A percentile compares a stretch with the other conserved stretches of the same genome.
Conservation (phyloP, 1,139 yeast genomes). For the Suhomyces maxii region DNA sequence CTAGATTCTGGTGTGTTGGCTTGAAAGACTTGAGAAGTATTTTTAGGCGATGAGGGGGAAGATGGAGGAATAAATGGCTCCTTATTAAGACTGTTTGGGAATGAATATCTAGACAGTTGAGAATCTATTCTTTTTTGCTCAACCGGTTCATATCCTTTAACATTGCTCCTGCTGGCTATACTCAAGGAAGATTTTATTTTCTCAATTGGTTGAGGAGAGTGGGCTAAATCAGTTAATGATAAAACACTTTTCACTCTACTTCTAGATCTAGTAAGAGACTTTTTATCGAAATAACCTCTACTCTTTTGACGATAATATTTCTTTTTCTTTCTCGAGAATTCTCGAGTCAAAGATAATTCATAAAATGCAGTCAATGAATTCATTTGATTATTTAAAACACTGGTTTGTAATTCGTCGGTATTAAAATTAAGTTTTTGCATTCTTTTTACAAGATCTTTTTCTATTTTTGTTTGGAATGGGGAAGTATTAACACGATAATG, state of each 20-base stretch:
- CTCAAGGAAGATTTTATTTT: constrained; percentile 42
- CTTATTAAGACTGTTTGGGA: constrained; percentile 2
- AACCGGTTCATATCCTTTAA: constrained; percentile 10
- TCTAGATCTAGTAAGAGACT: constrained; percentile 48
- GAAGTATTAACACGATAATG: constrained; percentile 36
- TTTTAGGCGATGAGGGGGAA: constrained; percentile 7
- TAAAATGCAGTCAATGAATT: constrained; percentile 85
- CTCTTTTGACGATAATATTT: constrained; percentile 35
- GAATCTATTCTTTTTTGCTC: constrained; percentile 15
- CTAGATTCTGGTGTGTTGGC: constrained; percentile 7
- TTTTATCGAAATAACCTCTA: constrained; percentile 41
- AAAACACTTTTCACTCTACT: constrained; percentile 49
- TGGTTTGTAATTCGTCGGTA: constrained; percentile 58
- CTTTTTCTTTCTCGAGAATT: constrained; percentile 41
- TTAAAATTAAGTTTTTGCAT: constrained; percentile 68
- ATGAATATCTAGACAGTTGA: constrained; percentile 16
- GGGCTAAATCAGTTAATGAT: constrained; percentile 31
- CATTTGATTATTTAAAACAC: constrained; percentile 62
- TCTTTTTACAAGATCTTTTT: constrained; percentile 63
- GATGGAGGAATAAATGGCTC: constrained; percentile 4
- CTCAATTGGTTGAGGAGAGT: constrained; percentile 39
- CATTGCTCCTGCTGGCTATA: constrained; percentile 19
- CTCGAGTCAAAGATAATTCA: constrained; percentile 70
- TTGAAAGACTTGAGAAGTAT: constrained; percentile 1
- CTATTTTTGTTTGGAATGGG: constrained; percentile 61